phyloP scores from a whole-genome alignment of 1,284 basidiomycete species.

The Paramarasmius palmivorus region DNA sequence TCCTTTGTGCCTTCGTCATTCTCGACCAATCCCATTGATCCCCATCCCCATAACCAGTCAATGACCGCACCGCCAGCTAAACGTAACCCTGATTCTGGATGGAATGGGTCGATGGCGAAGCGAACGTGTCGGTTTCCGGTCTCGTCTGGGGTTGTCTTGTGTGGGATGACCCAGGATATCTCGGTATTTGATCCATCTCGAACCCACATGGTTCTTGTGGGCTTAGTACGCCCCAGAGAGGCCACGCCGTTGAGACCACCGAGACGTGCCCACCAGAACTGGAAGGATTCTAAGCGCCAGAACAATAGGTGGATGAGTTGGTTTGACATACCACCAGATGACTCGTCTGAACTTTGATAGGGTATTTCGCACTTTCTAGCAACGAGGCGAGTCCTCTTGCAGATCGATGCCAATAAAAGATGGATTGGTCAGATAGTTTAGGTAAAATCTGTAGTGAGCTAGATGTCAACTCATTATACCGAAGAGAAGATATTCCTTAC shows the following conservation, averaged over 20 bases:
- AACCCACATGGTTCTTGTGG: conserved; percentile 12
- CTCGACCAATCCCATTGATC: conserved; percentile 15
- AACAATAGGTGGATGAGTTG: not conserved
- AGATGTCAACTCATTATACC: not conserved
- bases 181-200: conserved; percentile 18
- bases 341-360: conserved; percentile 17
- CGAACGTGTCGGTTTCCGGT: conserved; percentile 15
- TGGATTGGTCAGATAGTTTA: conserved; percentile 16
- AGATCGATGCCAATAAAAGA: conserved; percentile 16
- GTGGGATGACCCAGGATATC: conserved; percentile 17
- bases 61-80: conserved; percentile 18
- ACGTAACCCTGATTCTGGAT: conserved; percentile 16
- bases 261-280: conserved; percentile 22
- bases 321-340: conserved; percentile 14
- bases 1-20: conserved; percentile 19
- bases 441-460: conserved; percentile 15
- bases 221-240: conserved; percentile 11
- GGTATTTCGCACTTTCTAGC: conserved; percentile 19
- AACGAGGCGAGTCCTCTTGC: conserved; percentile 15
- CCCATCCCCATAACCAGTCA: conserved; percentile 14
- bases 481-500: not conserved
- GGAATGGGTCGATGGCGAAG: conserved; percentile 19
- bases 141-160: conserved; percentile 15
- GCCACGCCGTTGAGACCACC: conserved; percentile 18
- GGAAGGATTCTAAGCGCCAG: not conserved